Conservation (phyloP, 2,329 filamentous ascomycete species). For the Stylonectria norvegica region DNA sequence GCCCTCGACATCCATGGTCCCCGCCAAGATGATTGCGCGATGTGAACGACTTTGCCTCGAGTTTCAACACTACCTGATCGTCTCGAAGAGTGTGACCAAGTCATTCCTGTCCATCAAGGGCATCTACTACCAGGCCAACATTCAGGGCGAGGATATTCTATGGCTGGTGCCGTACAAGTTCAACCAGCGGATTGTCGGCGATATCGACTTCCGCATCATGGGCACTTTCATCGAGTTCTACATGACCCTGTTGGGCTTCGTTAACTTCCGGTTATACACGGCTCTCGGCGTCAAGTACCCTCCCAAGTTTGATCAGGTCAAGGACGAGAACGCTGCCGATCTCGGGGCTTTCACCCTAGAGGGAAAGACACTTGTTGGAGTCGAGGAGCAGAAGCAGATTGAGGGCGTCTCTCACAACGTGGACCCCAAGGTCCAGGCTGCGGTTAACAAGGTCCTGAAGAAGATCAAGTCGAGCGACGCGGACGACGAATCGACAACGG, state of each 20-base stretch:
- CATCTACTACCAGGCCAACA: conserved; percentile 97
- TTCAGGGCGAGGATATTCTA: conserved; percentile 93
- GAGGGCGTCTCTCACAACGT: conserved; percentile 47
- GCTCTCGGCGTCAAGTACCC: conserved; percentile 90
- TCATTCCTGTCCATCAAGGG: conserved; percentile 98
- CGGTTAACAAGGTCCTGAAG: conserved; percentile 66
- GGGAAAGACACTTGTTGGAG: conserved; percentile 59
- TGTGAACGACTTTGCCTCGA: conserved; percentile 92
- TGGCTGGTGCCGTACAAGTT: conserved; percentile 99
- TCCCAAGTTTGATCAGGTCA: conserved; percentile 83
- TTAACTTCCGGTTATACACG: conserved; percentile 94
- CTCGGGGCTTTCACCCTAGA: conserved; percentile 89
- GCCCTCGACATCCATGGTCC: conserved; percentile 82
- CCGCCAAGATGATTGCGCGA: conserved; percentile 90
- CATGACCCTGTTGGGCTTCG: conserved; percentile 89
- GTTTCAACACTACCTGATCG: conserved; percentile 97
- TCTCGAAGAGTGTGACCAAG: conserved; percentile 85
- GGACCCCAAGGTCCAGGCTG: conserved; percentile 61
- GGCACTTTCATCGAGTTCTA: conserved; percentile 99
- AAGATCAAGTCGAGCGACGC: conserved; percentile 58
- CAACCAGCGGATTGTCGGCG: conserved; percentile 88
- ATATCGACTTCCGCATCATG: conserved; percentile 99
- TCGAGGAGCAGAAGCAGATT: conserved; percentile 52
- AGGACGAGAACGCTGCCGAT: conserved; percentile 87
- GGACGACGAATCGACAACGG: conserved; percentile 40